Evolutionary conservation across 164 flowering plant species (phyloP).

Genomic region (Buxus sempervirens): DNA sequence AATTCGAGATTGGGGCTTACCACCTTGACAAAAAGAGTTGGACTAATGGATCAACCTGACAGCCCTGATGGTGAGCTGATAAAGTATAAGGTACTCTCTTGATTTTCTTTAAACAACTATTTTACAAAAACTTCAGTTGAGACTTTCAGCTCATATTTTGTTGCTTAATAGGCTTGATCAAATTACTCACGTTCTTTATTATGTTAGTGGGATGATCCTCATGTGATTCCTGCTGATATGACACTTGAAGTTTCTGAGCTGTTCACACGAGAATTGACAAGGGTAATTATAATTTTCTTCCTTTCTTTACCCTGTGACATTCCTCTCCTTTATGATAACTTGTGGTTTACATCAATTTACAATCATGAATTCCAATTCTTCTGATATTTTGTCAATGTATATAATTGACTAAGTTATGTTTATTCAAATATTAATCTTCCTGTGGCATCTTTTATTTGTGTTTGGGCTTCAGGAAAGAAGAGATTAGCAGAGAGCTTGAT

Average conservation of each 20-base stretch:
- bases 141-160: neutral
- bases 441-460: neutral
- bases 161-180: neutral
- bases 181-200: slow-evolving; percentile 17
- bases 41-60: slow-evolving; percentile 58
- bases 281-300: slow-evolving; percentile 49
- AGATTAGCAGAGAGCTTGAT: neutral
- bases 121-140: neutral
- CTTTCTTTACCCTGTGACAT: neutral
- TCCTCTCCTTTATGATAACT: neutral
- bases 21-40: slow-evolving; percentile 55
- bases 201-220: slow-evolving; percentile 92
- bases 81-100: slow-evolving; percentile 55
- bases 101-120: neutral
- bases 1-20: slow-evolving; percentile 77
- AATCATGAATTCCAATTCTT: too few species aligned
- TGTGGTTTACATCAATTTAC: neutral
- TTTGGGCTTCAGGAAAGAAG: neutral
- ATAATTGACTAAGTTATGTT: neutral
- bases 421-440: too few species aligned
- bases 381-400: neutral
- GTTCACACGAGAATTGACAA: slow-evolving; percentile 79
- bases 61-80: slow-evolving; percentile 71
- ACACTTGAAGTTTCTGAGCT: slow-evolving; percentile 87
- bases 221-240: slow-evolving; percentile 78